These are phyloP conservation scores for Beauveria brongniartii DNA, from an alignment of 2,329 filamentous ascomycete genomes.

Conservation along the genomic window DNA sequence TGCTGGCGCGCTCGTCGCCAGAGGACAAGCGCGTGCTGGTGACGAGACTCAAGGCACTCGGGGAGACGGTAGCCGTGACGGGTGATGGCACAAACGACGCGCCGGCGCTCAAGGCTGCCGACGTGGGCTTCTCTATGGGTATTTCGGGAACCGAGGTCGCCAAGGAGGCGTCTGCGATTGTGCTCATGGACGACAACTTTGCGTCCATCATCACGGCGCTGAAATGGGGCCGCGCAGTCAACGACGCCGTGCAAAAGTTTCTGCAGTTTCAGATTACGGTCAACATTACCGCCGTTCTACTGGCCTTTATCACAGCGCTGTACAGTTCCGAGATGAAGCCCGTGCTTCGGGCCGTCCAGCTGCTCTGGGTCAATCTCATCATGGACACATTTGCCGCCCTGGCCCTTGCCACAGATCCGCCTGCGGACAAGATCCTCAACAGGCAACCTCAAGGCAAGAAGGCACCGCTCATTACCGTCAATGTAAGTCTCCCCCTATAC, in stretches of 20 bases:
- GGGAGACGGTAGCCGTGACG: slow-evolving; percentile 51
- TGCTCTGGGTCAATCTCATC: slow-evolving; percentile 57
- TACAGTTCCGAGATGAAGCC: slow-evolving; percentile 40
- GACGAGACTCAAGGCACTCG: slow-evolving; percentile 50
- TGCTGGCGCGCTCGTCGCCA: slow-evolving; percentile 57
- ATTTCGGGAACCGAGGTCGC: slow-evolving; percentile 54
- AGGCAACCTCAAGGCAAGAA: slow-evolving; percentile 51
- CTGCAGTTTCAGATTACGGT: slow-evolving; percentile 57
- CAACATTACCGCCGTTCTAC: slow-evolving; percentile 52
- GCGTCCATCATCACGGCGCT: slow-evolving; percentile 51
- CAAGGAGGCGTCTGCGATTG: slow-evolving; percentile 55
- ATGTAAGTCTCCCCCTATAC: slow-evolving; percentile 13
- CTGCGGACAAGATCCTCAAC: slow-evolving; percentile 47
- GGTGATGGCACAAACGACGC: slow-evolving; percentile 58
- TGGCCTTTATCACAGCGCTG: slow-evolving; percentile 52
- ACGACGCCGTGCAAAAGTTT: slow-evolving; percentile 57
- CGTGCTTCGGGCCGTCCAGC: slow-evolving; percentile 51
- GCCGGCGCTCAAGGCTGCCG: slow-evolving; percentile 50
- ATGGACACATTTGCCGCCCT: slow-evolving; percentile 62
- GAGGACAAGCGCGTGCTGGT: slow-evolving; percentile 60
- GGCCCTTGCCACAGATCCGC: slow-evolving; percentile 56
- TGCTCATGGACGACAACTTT: slow-evolving; percentile 56
- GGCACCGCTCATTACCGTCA: slow-evolving; percentile 63
- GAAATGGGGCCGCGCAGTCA: slow-evolving; percentile 55
- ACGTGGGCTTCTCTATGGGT: slow-evolving; percentile 57